Conservation (phyloP, 805 yeast species). For the Yarrowia sp. region DNA sequence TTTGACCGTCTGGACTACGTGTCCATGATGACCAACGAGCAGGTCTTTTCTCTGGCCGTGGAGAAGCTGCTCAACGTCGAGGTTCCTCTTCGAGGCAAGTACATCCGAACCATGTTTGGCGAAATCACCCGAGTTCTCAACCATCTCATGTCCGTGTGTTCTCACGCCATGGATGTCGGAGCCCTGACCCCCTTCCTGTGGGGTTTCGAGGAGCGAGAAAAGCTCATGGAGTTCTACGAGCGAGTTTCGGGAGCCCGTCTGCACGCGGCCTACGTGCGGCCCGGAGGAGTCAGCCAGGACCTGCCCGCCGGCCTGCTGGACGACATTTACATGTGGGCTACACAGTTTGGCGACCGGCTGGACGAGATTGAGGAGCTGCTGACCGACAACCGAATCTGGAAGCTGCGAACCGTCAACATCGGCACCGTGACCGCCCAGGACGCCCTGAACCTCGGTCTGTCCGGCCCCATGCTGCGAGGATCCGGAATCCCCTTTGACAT, state of each 20-base stretch:
- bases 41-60: conserved; percentile 76
- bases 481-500: conserved; percentile 85
- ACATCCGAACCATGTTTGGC: conserved; percentile 79
- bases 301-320: conserved; percentile 81
- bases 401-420: conserved; percentile 75
- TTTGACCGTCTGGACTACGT: conserved; percentile 83
- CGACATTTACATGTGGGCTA: conserved; percentile 94
- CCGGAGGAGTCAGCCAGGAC: conserved; percentile 90
- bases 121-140: conserved; percentile 81
- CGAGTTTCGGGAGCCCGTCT: conserved; percentile 87
- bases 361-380: conserved; percentile 87
- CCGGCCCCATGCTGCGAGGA: conserved; percentile 89
- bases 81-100: conserved; percentile 80
- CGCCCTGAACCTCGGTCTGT: conserved; percentile 72
- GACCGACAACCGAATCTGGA: conserved; percentile 91
- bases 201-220: conserved; percentile 94
- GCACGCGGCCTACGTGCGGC: conserved; percentile 84
- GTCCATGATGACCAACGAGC: conserved; percentile 87
- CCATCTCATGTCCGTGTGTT: conserved; percentile 79
- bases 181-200: conserved; percentile 89
- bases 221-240: conserved; percentile 88
- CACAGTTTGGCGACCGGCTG: conserved; percentile 88
- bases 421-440: conserved; percentile 84
- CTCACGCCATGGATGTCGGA: conserved; percentile 94
- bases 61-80: conserved; percentile 81